Evolutionary conservation across 1,139 yeast genomes (phyloP), one percentile per base, ranked within the genome.

Genomic region (Yamadazyma spencermartinsiae): DNA sequence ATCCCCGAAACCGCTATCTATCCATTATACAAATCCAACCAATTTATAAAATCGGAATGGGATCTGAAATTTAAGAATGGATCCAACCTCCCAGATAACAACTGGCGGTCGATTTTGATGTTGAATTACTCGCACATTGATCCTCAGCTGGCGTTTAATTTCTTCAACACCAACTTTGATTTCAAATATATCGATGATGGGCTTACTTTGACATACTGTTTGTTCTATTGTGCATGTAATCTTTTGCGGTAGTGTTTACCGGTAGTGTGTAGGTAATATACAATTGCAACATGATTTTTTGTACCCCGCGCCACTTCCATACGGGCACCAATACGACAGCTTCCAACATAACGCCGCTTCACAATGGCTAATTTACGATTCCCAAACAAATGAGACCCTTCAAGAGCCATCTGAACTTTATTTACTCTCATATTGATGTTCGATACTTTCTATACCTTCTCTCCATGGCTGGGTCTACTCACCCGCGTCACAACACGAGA

Each of bases 1-100:
- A 73, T 90, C 24, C 64, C 98, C n/a, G 68, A 86, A 27, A 87
- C 96, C 0, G 90, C 97, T 0, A 78, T 86, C n/a, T 84, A 96
- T n/a, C 79, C 90, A 0, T 80, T 74, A 46, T 74, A 87, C 33
- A 76, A 98, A 56, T 65, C 72, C 4, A 78, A 88, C 1, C 60
- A 68, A 1, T 90, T 81, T 61, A 95, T 83, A 11, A 53, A 68
- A 47, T 79, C 88, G 60, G 98, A 90, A 65, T 92, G 96, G 96
- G 66, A 70, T n/a, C 67, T 69, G 40, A 63, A 68, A 48, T 12
- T 19, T 12, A 30, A 14, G 5, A 13, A 28, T 16, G 45, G 44
- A 17, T 39, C 38, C 11, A 37, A 46, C 4, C 34, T 45, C 5
- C 37, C 46, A 9, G 23, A 41, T 6, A 51, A 48, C 32, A 58